phyloP scores from a whole-genome alignment of 164 flowering plant genomes.

The Euptelea pleiosperma region DNA sequence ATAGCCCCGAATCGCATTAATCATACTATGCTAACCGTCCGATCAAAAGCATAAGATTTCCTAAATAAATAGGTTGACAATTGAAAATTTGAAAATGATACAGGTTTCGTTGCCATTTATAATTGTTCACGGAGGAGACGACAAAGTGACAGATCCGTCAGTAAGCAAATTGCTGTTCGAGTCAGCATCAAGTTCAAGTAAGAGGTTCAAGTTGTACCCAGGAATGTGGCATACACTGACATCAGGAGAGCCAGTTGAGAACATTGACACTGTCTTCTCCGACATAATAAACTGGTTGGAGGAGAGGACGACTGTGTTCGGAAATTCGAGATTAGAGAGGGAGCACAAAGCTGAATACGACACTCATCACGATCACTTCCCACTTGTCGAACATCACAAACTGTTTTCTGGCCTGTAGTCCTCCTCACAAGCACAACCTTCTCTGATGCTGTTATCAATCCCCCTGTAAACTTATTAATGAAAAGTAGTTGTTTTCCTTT shows the following conservation, averaged over 20 bases:
- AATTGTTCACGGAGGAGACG: conserved; percentile 75
- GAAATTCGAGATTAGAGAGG: conserved; percentile 44
- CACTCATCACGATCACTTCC: too few relatives aligned
- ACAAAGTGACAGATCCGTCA: conserved; percentile 63
- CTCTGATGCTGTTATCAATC: too few relatives aligned
- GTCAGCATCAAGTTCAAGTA: conserved; percentile 56
- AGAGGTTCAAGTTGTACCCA: conserved; percentile 65
- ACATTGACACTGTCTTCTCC: conserved; percentile 47
- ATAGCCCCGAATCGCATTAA: too few relatives aligned
- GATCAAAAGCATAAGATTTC: too few relatives aligned
- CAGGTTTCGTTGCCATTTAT: conserved; percentile 75
- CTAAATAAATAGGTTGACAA: too few relatives aligned
- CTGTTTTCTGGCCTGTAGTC: too few relatives aligned
- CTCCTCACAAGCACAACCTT: too few relatives aligned
- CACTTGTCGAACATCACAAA: too few relatives aligned
- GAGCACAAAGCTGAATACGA: conserved; percentile 44
- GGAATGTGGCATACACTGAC: conserved; percentile 86
- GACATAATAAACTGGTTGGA: conserved; percentile 72
- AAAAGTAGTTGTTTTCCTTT: too few relatives aligned
- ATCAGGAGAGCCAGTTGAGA: conserved; percentile 62
- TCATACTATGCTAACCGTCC: too few relatives aligned
- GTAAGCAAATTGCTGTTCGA: conserved; percentile 52
- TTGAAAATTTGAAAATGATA: too few relatives aligned
- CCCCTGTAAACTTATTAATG: too few relatives aligned
- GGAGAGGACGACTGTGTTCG: conserved; percentile 24